Evolutionary conservation across 108 stramenopile genomes (phyloP).

Genomic region (Nannochloropsis gaditana): DNA sequence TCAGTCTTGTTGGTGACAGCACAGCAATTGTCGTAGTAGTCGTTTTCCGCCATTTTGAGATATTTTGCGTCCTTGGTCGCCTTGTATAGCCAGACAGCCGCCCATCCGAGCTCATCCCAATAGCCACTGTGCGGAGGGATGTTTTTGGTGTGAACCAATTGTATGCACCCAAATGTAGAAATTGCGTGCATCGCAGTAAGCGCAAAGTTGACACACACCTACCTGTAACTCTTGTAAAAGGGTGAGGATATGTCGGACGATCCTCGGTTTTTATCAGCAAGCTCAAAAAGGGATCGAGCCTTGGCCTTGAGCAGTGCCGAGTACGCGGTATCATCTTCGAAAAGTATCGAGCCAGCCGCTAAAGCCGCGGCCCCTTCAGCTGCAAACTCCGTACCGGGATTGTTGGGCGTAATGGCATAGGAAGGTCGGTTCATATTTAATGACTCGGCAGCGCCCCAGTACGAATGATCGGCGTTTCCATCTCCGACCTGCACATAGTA

Average conservation of each 20-base stretch:
- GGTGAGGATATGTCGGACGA: neutral
- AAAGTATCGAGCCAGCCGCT: neutral
- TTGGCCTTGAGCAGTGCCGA: neutral
- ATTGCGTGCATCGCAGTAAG: too few species aligned
- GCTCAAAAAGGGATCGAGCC: neutral
- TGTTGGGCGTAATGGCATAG: neutral
- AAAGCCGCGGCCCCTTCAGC: neutral
- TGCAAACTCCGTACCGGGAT: neutral
- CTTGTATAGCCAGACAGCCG: conserved; percentile 1
- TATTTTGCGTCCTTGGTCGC: neutral
- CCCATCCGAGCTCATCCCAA: neutral
- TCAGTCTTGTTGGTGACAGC: conserved; percentile 18
- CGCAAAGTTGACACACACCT: neutral
- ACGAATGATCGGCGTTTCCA: neutral
- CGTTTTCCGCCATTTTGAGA: neutral
- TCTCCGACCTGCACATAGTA: neutral
- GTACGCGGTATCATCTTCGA: neutral
- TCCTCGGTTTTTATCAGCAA: neutral
- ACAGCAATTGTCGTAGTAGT: neutral
- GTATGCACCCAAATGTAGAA: too few species aligned
- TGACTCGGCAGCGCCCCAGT: neutral
- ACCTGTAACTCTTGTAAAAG: conserved; percentile 7
- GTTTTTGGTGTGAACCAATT: too few species aligned
- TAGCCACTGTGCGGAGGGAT: neutral
- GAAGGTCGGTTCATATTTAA: conserved; percentile 20